Evolutionary conservation across 768 basidiomycete species (phyloP), one percentile per base, ranked within the genome.

Genomic region (Panaeolus cyanescens): DNA sequence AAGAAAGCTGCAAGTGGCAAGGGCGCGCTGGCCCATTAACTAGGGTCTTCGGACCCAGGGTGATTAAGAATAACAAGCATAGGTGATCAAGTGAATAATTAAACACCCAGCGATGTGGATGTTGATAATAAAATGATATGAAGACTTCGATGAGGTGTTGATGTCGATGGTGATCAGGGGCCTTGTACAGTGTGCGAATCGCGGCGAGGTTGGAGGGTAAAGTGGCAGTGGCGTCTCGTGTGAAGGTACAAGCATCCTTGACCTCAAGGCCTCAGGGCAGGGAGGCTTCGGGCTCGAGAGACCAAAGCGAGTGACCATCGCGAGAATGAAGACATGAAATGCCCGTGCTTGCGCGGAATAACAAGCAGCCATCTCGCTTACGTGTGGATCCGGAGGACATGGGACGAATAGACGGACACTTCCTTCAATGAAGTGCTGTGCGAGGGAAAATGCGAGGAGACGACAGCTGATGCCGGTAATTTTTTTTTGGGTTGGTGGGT

Each of bases 41-140:
- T 50, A 30, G 45, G 45, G 45, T 28, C 45, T 28, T 28, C 10
- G 30, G 45, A 50, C 45, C 45, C 45, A 50, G 45, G 25, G 17
- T 50, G 45, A 50, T 50, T 50, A 50, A 50, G 45, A 50, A 50
- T 50, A 50, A n/a, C 25, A 15, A 50, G 45, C 45, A 50, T 50
- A 50, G 9, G 25, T 30, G 45, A 28, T 50, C 22, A 28, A 28
- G 25, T 50, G 45, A 50, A 50, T 50, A 50, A 50, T 50, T 50
- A 50, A 50, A 50, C 45, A 50, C 15, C 45, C 45, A 30, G 8
- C 5, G 25, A 28, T 8, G 15, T 50, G 45, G 45, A 50, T 50
- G 45, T 12, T 50, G 45, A 28, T 50, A 50, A 50, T 50, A 50
- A 50, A 28, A 50, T 50, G 45, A 42, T n/a, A 20, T 7, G 25